A percentile compares a stretch with the other conserved stretches of the same genome.
phyloP scores from a whole-genome alignment of 768 basidiomycete genomes.

The Mycena capillaripes region DNA sequence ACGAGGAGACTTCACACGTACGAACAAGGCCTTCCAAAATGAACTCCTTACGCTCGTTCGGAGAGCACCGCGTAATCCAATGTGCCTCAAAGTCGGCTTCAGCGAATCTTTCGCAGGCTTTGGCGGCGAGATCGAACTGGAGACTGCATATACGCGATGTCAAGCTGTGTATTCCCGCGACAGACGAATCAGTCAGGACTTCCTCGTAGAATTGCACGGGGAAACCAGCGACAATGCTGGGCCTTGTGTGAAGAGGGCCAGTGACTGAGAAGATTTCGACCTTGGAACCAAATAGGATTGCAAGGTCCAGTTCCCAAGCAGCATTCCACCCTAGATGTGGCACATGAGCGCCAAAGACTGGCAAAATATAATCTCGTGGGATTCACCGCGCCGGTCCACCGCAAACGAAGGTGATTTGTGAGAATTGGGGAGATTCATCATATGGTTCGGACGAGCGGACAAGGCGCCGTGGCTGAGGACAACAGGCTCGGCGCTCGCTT shows the following conservation, averaged over 20 bases:
- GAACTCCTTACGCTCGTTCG: constrained; percentile 27
- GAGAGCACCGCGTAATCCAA: constrained; percentile 23
- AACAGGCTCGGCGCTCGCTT: too few species aligned
- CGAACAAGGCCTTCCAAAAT: constrained; percentile 32
- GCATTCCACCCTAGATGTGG: constrained; percentile 7
- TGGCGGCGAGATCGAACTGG: constrained; percentile 24
- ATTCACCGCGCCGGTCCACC: constrained; percentile 1
- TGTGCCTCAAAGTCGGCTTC: constrained; percentile 26
- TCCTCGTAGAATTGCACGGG: background rate
- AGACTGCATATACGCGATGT: constrained; percentile 18
- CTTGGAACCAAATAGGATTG: background rate
- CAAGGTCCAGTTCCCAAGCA: constrained; percentile 21
- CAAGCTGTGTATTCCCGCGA: background rate
- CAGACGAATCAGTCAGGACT: background rate
- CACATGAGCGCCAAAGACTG: background rate
- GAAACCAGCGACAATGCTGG: background rate
- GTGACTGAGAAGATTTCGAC: background rate
- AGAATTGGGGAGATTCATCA: background rate
- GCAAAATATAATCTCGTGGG: too few species aligned
- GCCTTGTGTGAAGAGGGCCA: background rate
- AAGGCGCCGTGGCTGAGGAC: too few species aligned
- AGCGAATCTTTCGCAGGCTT: constrained; percentile 12
- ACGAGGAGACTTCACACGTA: constrained; percentile 25
- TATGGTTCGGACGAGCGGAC: background rate
- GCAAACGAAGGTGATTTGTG: constrained; percentile 8